These are phyloP conservation scores for Saturnispora hagleri DNA, from an alignment of 805 yeast species.

Conservation along the genomic window DNA sequence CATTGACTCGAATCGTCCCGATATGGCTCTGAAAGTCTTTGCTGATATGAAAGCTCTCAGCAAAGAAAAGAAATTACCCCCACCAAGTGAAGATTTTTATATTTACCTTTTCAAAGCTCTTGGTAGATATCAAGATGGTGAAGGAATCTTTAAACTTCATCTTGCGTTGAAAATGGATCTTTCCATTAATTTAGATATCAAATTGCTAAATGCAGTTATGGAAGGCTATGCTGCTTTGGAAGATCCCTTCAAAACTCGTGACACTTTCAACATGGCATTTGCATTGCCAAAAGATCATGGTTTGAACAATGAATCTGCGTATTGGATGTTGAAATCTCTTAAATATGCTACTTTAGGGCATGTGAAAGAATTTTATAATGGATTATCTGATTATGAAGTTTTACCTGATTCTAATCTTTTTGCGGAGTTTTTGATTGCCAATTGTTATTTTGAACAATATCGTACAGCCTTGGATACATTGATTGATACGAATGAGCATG, in stretches of 20 bases:
- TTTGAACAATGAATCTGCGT: constrained; percentile 52
- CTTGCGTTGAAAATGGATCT: constrained; percentile 55
- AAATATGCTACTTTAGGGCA: constrained; percentile 45
- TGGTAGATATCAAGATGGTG: constrained; percentile 48
- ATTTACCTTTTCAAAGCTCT: constrained; percentile 50
- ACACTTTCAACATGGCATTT: constrained; percentile 50
- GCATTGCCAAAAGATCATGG: constrained; percentile 44
- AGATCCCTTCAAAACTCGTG: constrained; percentile 47
- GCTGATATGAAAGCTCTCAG: constrained; percentile 48
- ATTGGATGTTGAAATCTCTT: constrained; percentile 56
- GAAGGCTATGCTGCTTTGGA: constrained; percentile 54
- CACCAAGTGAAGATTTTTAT: constrained; percentile 50
- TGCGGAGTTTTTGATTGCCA: constrained; percentile 57
- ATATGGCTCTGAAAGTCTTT: constrained; percentile 54
- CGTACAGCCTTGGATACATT: constrained; percentile 47
- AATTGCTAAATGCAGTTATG: constrained; percentile 51
- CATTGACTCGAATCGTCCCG: constrained; percentile 44
- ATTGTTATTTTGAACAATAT: constrained; percentile 55
- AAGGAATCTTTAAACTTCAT: constrained; percentile 59
- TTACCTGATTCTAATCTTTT: constrained; percentile 43
- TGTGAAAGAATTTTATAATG: constrained; percentile 54
- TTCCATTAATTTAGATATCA: constrained; percentile 44
- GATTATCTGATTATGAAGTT: constrained; percentile 43
- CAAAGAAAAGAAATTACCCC: constrained; percentile 42
- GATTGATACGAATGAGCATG: constrained; percentile 38